Base-by-base conservation (phyloP, 148 eudicot species). In the Linanthus parryae region DNA sequence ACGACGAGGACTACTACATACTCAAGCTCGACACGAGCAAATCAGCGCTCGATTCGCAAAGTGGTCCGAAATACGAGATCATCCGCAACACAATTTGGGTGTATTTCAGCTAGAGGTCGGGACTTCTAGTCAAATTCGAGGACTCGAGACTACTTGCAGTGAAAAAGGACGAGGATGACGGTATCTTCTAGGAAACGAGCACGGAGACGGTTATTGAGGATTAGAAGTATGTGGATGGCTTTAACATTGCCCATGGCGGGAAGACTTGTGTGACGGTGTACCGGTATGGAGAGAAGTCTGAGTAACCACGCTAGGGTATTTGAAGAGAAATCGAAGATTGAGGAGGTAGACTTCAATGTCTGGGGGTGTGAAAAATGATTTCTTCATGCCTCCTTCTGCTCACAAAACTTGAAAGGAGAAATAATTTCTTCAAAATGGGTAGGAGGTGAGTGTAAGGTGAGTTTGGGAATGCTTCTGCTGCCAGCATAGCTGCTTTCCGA, bases 41-140 rank as follows among this genome's bases (percentile, higher is more conserved):
- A 52, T 56, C 87, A 16, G 65, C 77, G 1, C 77, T 88, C 1
- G 97, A 88, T 46, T 78, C 80, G 44, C 97, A 88, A 56, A 73
- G 83, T 16, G 71, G 75, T 1, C 62, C 78, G 0, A 71, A 68
- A 12, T 81, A 76, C 27, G 97, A 84, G 56, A 82, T 88, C 59
- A 82, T 88, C 37, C 94, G 82, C 66, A 94, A 88, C 70, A 88
- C 97, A 2, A 40, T 88, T 6, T 88, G 97, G 97, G 97, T 94
- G 0, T 88, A 84, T 68, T 88, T 88, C 58, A 84, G 97, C 75
- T 94, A 88, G 58, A 73, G 90, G 61, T 84, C 94, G 0, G 97
- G 97, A n/a, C 79, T 88, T 0, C 59, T 88, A 4, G 68, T 79
- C 4, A 88, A 88, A 52, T 81, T 88, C 35, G 97, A 84, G 66